These are phyloP conservation scores for Coemansia sp. DNA, from an alignment of 192 early-diverging fungal genomes.

Conservation along the genomic window DNA sequence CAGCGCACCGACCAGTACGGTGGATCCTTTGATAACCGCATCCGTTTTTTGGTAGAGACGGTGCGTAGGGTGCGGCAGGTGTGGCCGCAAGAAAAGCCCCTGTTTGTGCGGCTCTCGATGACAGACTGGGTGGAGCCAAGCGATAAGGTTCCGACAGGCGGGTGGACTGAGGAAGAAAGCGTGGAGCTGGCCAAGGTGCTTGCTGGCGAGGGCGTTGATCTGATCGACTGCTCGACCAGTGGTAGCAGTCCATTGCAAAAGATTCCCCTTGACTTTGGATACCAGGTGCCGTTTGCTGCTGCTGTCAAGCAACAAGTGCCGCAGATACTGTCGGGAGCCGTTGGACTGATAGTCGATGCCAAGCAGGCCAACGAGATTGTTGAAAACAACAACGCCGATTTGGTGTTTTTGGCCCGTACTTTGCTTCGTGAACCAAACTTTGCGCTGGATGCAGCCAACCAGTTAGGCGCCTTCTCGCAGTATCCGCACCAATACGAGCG, in stretches of 20 bases:
- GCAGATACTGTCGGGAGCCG: slow-evolving; percentile 60
- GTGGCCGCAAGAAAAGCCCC: slow-evolving; percentile 78
- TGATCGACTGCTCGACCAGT: slow-evolving; percentile 81
- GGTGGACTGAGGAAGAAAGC: slow-evolving; percentile 76
- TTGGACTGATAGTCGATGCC: slow-evolving; percentile 67
- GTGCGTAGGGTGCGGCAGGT: slow-evolving; percentile 58
- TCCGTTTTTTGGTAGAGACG: slow-evolving; percentile 72
- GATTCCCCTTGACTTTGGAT: slow-evolving; percentile 51
- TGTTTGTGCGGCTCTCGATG: slow-evolving; percentile 79
- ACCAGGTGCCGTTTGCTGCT: slow-evolving; percentile 73
- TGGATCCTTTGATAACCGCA: slow-evolving; percentile 86
- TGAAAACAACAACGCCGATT: slow-evolving; percentile 62
- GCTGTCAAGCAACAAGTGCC: slow-evolving; percentile 59
- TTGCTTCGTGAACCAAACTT: slow-evolving; percentile 72
- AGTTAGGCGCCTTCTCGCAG: slow-evolving; percentile 64
- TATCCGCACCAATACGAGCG: slow-evolving; percentile 66
- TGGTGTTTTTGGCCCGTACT: slow-evolving; percentile 69
- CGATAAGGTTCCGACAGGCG: slow-evolving; percentile 47
- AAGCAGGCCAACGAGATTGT: slow-evolving; percentile 74
- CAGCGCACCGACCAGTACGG: slow-evolving; percentile 88
- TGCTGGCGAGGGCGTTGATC: slow-evolving; percentile 69
- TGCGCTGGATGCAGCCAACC: slow-evolving; percentile 60
- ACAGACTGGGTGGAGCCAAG: slow-evolving; percentile 64
- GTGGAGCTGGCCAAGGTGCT: slow-evolving; percentile 61
- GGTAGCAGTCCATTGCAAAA: slow-evolving; percentile 62